phyloP scores from a whole-genome alignment of 1,139 yeast species.

The Saccharomyces pastorianus region DNA sequence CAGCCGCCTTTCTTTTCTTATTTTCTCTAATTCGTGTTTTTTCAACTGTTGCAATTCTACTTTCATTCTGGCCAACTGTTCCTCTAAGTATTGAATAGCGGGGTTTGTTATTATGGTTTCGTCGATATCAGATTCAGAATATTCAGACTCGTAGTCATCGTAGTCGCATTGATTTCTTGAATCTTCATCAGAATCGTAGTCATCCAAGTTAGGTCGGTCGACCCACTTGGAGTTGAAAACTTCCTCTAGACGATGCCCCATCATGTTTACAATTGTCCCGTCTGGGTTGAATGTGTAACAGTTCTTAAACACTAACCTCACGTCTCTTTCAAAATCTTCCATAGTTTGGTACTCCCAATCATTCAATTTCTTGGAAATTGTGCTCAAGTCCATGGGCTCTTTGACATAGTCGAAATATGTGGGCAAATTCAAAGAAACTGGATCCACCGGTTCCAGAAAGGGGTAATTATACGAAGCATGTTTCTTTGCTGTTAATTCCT shows the following conservation, averaged over 20 bases:
- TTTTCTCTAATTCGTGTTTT: slow-evolving; percentile 58
- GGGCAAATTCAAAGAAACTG: slow-evolving; percentile 88
- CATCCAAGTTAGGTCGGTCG: slow-evolving; percentile 59
- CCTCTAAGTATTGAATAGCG: slow-evolving; percentile 81
- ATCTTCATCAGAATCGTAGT: slow-evolving; percentile 24
- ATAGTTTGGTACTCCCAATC: slow-evolving; percentile 85
- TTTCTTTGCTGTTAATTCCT: slow-evolving; percentile 76
- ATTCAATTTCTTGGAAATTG: slow-evolving; percentile 69
- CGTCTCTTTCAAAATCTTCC: slow-evolving; percentile 78
- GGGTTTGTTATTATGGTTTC: slow-evolving; percentile 76
- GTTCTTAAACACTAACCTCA: slow-evolving; percentile 74
- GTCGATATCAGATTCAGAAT: slow-evolving; percentile 57
- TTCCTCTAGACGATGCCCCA: slow-evolving; percentile 88
- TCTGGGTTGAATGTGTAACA: slow-evolving; percentile 92
- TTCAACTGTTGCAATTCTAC: slow-evolving; percentile 76
- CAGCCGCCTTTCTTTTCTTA: slow-evolving; percentile 37
- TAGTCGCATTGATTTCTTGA: slow-evolving; percentile 20
- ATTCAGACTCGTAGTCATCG: slow-evolving; percentile 35
- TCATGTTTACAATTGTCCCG: slow-evolving; percentile 87
- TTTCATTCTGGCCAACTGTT: slow-evolving; percentile 78
- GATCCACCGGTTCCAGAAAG: slow-evolving; percentile 88
- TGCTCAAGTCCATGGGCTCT: slow-evolving; percentile 91
- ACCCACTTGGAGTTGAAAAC: slow-evolving; percentile 85
- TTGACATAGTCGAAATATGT: slow-evolving; percentile 77
- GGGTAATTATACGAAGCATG: slow-evolving; percentile 83